A percentile compares a stretch with the other conserved stretches of the same genome.
Evolutionary conservation across 2,329 filamentous ascomycete genomes (phyloP).

Genomic region (Botryotinia narcissicola): DNA sequence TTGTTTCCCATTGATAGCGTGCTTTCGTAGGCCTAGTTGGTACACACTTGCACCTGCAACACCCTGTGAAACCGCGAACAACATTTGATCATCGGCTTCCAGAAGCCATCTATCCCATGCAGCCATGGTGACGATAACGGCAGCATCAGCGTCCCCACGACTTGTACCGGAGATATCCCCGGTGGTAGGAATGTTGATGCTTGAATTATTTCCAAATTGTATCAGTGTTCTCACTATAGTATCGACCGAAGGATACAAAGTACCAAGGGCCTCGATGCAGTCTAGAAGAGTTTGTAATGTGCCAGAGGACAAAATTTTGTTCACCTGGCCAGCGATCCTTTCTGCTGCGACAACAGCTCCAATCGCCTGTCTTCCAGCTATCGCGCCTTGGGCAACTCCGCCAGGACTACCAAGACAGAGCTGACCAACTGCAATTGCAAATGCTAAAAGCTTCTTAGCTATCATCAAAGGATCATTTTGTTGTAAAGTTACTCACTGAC

Average conservation of each 20-base stretch:
- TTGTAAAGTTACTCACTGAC: neutral
- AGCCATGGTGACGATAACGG: neutral
- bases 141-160: conserved; percentile 1
- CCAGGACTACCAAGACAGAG: conserved; percentile 8
- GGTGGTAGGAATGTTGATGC: conserved; percentile 1
- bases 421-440: conserved; percentile 11
- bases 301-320: conserved; percentile 6
- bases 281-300: conserved; percentile 7
- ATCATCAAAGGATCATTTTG: neutral
- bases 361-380: conserved; percentile 11
- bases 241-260: neutral
- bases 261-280: conserved; percentile 10
- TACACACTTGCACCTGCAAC: conserved; percentile 3
- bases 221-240: neutral
- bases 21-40: conserved; percentile 1
- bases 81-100: conserved; percentile 4
- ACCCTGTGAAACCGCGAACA: neutral
- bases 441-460: neutral
- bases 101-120: conserved; percentile 13
- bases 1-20: conserved; percentile 16
- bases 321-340: neutral
- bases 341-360: conserved; percentile 7
- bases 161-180: conserved; percentile 7
- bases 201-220: neutral
- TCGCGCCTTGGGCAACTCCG: neutral